phyloP scores from a whole-genome alignment of 1,284 basidiomycete species.

The Cutaneotrichosporon spelunceum region DNA sequence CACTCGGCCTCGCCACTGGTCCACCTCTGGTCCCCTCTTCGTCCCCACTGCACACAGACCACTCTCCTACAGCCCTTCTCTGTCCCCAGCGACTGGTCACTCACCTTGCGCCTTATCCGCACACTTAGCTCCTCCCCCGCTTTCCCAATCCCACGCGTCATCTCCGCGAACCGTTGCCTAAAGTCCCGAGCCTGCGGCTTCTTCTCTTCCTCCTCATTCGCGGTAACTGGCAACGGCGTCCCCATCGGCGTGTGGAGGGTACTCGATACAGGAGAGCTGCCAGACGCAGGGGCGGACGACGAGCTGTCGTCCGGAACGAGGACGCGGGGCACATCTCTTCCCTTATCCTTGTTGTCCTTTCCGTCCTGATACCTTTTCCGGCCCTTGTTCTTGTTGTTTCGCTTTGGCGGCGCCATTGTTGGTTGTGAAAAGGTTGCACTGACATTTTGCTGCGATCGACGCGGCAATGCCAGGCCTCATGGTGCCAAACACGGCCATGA shows the following conservation, averaged over 20 bases:
- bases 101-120: constrained; percentile 39
- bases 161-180: constrained; percentile 15
- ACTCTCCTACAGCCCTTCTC: no score
- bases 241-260: neutral
- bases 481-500: no score
- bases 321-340: neutral
- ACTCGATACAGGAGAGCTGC: neutral
- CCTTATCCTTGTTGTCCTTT: neutral
- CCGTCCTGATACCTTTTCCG: neutral
- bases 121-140: constrained; percentile 38
- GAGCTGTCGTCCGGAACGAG: neutral
- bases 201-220: no score
- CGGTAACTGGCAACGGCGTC: neutral
- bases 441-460: no score
- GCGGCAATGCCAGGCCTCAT: no score
- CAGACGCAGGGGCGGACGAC: neutral
- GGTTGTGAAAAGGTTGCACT: no score
- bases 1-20: no score
- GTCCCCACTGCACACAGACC: neutral
- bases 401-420: neutral
- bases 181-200: neutral
- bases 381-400: neutral
- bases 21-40: neutral
- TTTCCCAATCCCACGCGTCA: constrained; percentile 26
- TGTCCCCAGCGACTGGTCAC: constrained; percentile 6